Evolutionary conservation across 2,329 filamentous ascomycete species (phyloP), one percentile per base, ranked within the genome.

Genomic region (Monilinia laxa): DNA sequence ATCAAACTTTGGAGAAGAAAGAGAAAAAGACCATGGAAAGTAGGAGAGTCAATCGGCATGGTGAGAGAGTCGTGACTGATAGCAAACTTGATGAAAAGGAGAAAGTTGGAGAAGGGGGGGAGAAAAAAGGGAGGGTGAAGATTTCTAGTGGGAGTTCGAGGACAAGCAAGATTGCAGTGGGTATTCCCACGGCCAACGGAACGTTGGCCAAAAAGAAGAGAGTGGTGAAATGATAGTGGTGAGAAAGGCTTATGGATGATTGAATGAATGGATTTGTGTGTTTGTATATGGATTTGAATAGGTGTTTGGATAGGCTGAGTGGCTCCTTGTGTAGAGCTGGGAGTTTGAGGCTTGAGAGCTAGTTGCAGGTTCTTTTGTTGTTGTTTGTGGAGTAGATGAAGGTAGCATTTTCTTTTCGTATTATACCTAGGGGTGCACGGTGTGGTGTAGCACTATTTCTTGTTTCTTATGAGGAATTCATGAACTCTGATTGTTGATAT

Each of bases 161-260:
- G 12, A 42, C 53, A 12, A 77, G 59, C 67, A 75, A 69, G 67
- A 73, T 69, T 69, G 69, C 72, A 6, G 66, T 75, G 2, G 73
- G 74, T 3, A 74, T 75, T 70, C 70, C 71, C 31, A 60, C 42
- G 7, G 70, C 67, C 11, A 76, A 76, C 68, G 75, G 75, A 5
- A 77, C 75, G 14, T 75, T 74, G 11, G 72, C 70, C n/a, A 71
- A 70, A 35, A 76, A 74, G 69, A 75, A 72, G 60, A 72, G 70
- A 55, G 69, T 47, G 57, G 7, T 49, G 4, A 60, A 23, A 47
- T n/a, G 25, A 23, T 38, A 23, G 42, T 38, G 10, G 23, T 0
- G 23, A 28, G 28, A 6, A 49, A 2, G 57, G 11, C 16, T 38
- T 23, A 12, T 35, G 31, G 7, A 47, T 59, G 57, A 49, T n/a